phyloP scores from a whole-genome alignment of 495 filamentous ascomycete genomes.

The Hyaloscypha variabilis region DNA sequence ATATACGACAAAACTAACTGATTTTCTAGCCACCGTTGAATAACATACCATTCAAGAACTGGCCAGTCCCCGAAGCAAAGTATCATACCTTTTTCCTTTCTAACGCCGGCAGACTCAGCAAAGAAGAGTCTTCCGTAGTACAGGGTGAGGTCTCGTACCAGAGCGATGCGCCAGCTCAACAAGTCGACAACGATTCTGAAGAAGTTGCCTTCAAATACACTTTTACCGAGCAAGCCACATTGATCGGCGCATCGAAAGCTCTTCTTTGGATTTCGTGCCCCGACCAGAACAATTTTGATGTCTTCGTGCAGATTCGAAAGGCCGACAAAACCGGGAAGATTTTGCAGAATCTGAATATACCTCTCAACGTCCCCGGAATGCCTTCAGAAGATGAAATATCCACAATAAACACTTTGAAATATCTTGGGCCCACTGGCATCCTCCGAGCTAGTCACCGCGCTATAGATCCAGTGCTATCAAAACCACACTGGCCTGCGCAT shows the following conservation, averaged over 20 bases:
- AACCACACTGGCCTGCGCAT: background rate
- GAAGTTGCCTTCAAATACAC: conserved; percentile 8
- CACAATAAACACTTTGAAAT: conserved; percentile 21
- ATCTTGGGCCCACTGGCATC: background rate
- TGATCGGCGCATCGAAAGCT: conserved; percentile 7
- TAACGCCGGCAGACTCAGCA: background rate
- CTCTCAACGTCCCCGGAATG: conserved; percentile 21
- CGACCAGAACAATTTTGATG: conserved; percentile 42
- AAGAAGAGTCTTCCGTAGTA: background rate
- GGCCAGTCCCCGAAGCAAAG: background rate
- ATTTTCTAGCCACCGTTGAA: background rate
- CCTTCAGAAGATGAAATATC: background rate
- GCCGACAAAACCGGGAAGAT: conserved; percentile 37
- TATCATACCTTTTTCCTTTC: background rate
- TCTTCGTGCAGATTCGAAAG: conserved; percentile 45
- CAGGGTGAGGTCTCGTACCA: background rate
- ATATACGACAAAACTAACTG: no score
- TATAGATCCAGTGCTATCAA: background rate
- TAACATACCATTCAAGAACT: background rate
- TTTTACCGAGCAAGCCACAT: conserved; percentile 42
- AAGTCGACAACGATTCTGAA: background rate
- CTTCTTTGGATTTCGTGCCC: conserved; percentile 44
- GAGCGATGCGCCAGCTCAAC: background rate
- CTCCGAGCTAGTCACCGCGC: background rate
- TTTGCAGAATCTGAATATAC: conserved; percentile 40